phyloP scores from a whole-genome alignment of 352 stramenopile species.

The Peronospora destructor region DNA sequence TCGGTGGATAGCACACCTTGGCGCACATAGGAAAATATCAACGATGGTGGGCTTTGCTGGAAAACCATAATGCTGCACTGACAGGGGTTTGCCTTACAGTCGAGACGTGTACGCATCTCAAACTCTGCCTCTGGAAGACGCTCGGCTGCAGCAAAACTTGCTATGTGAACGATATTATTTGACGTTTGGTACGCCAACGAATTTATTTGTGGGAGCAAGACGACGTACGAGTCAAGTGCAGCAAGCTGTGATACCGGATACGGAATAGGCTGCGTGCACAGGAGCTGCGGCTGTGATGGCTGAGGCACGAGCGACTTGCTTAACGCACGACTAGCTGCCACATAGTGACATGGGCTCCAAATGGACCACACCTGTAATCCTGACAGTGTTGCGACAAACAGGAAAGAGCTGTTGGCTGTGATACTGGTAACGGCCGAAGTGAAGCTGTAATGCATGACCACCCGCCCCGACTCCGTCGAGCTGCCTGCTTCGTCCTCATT shows the following conservation, averaged over 20 bases:
- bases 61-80: constrained; percentile 50
- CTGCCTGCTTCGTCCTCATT: constrained; percentile 15
- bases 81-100: constrained; percentile 6
- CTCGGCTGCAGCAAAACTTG: constrained; percentile 37
- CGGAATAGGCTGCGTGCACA: constrained; percentile 57
- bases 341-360: constrained; percentile 79
- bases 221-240: constrained; percentile 69
- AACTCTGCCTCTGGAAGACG: constrained; percentile 48
- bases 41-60: constrained; percentile 68
- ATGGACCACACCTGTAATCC: constrained; percentile 80
- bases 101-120: constrained; percentile 35
- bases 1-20: constrained; percentile 32
- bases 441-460: constrained; percentile 85
- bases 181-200: constrained; percentile 14
- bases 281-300: constrained; percentile 61
- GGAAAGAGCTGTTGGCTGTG: constrained; percentile 78
- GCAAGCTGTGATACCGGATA: constrained; percentile 54
- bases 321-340: constrained; percentile 60
- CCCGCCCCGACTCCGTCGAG: constrained; percentile 46
- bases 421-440: constrained; percentile 52
- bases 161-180: constrained; percentile 37
- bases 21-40: constrained; percentile 57
- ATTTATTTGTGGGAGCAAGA: constrained; percentile 45
- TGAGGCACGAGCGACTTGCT: constrained; percentile 50
- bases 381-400: constrained; percentile 68